A percentile compares a stretch with the other conserved stretches of the same genome.
Conservation (phyloP, 1,284 basidiomycete species). For the Cryptococcus jaspeensis region DNA sequence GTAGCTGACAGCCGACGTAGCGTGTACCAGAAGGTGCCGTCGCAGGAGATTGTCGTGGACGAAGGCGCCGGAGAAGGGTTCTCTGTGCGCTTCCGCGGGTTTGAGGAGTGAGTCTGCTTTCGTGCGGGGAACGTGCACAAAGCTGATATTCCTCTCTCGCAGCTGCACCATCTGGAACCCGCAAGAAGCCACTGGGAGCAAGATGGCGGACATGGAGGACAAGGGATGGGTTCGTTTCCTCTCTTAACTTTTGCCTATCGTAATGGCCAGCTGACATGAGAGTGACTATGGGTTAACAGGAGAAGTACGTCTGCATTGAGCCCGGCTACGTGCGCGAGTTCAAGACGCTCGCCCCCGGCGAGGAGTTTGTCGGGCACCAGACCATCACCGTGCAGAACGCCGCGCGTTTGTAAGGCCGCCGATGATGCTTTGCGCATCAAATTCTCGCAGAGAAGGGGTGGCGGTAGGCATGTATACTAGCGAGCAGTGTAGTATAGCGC, state of each 20-base stretch:
- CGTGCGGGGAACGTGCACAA: not conserved
- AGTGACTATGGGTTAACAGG: no score
- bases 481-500: not conserved
- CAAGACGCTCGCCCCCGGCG: slow-evolving; percentile 58
- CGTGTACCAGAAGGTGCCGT: slow-evolving; percentile 43
- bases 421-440: not conserved
- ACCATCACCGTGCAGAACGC: slow-evolving; percentile 51
- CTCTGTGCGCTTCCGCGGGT: slow-evolving; percentile 60
- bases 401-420: slow-evolving; percentile 19
- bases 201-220: slow-evolving; percentile 80
- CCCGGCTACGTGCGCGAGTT: slow-evolving; percentile 67
- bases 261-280: slow-evolving; percentile 6
- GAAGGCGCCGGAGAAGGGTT: slow-evolving; percentile 48
- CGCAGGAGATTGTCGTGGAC: slow-evolving; percentile 37
- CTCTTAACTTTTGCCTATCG: not conserved
- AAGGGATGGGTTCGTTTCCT: slow-evolving; percentile 68
- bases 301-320: slow-evolving; percentile 78
- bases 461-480: slow-evolving; percentile 3
- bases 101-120: slow-evolving; percentile 58
- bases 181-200: slow-evolving; percentile 62
- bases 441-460: no score
- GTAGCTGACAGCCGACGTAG: slow-evolving; percentile 16
- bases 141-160: slow-evolving; percentile 1
- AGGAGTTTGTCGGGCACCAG: slow-evolving; percentile 73
- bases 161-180: slow-evolving; percentile 73